Evolutionary conservation across 1,284 basidiomycete genomes (phyloP).

Genomic region (Termitomyces sp.): DNA sequence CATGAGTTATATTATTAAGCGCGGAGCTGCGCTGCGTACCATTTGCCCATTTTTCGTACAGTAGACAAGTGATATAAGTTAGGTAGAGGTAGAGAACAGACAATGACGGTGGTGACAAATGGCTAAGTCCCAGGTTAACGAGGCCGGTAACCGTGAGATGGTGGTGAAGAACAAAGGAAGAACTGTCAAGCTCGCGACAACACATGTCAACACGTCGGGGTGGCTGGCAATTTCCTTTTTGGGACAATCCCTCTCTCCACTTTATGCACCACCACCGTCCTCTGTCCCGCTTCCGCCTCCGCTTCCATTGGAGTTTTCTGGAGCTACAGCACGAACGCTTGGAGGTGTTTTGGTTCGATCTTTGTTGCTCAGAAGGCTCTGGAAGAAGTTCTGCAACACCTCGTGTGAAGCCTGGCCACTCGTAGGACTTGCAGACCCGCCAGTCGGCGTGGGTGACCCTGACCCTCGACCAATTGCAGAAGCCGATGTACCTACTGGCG

Average conservation of each 20-base stretch:
- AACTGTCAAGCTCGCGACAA: conserved; percentile 25
- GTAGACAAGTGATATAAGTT: conserved; percentile 12
- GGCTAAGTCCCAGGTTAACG: conserved; percentile 14
- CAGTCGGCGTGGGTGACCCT: conserved; percentile 39
- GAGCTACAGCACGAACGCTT: conserved; percentile 15
- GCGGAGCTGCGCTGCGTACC: conserved; percentile 27
- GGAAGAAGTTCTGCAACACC: conserved; percentile 83
- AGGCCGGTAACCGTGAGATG: conserved; percentile 22
- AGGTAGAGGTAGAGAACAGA: conserved; percentile 10
- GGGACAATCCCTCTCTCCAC: conserved; percentile 1
- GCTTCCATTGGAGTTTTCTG: conserved; percentile 30
- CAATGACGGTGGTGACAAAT: conserved; percentile 9
- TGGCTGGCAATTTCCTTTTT: conserved; percentile 19
- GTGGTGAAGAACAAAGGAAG: conserved; percentile 29
- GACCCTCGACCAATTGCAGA: conserved; percentile 29
- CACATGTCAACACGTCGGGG: conserved; percentile 30
- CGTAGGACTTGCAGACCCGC: conserved; percentile 43
- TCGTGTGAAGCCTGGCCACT: conserved; percentile 70
- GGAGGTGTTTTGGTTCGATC: conserved; percentile 38
- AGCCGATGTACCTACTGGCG: conserved; percentile 27
- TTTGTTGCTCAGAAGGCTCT: conserved; percentile 68
- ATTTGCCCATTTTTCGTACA: conserved; percentile 38
- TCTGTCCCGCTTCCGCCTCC: conserved; percentile 23
- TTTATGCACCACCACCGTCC: conserved; percentile 17
- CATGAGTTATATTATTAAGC: conserved; percentile 11